Base-by-base conservation (phyloP, 1,284 basidiomycete species). In the Ustilago curta region DNA sequence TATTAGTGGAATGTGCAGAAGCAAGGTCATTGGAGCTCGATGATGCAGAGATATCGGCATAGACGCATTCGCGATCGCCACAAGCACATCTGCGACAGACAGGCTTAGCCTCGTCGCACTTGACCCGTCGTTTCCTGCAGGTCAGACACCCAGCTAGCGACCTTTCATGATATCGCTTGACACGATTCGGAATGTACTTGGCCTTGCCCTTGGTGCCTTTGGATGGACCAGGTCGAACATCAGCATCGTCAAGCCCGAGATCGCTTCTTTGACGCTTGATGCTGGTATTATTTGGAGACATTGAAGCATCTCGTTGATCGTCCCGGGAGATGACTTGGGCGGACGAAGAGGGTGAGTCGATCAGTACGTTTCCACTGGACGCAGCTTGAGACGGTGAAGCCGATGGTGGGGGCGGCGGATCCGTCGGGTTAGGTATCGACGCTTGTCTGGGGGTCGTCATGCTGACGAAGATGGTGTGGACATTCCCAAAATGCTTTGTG, bases 111-210 rank as follows among this genome's bases (percentile, higher is more conserved):
- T 74, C 71, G 43, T 74, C 71, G 44, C 71, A 74, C 39, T 74
- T 74, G 58, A 74, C 71, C 12, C 71, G 42, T 47, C 71, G 57
- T 37, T 70, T 74, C 11, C 71, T 66, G 29, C 71, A 74, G 7
- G 71, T 74, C 25, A 74, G 51, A 19, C 71, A 74, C 4, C 71
- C 71, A 23, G 56, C 62, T 6, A 74, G 50, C 9, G 71, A 74
- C 16, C 71, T 43, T 35, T 74, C 71, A 43, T 74, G 71, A 50
- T 74, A 74, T 29, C 71, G 61, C 23, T 74, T 74, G 54, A 74
- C 59, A 8, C 71, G 65, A 29, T 68, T 70, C 8, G 66, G 71
- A 4, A 74, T 61, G 48, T 66, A 69, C 35, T 74, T 74, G 27
- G 71, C 61, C 44, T 74, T 74, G 48, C 71, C 66, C 31, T 74